Base-by-base conservation (phyloP, 371 early-diverging fungal genomes). In the Mucor sp. region DNA sequence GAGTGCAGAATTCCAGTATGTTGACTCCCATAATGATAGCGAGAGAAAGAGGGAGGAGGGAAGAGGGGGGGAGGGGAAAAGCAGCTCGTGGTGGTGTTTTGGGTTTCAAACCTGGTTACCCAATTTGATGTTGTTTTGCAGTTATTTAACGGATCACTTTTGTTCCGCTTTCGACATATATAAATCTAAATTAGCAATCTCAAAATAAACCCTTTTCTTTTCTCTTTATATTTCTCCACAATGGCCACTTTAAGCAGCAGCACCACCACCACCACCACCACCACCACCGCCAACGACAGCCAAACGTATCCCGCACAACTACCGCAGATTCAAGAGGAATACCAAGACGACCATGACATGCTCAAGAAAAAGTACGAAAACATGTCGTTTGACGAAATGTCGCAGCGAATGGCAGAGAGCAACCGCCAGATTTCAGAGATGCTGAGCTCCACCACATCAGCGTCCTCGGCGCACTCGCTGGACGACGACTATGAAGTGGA, bases 1-100 rank as follows among this genome's bases (percentile, higher is more conserved):
- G 89, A 41, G 85, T 82, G 44, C 89, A 88, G 60, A 88, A 88
- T 19, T 87, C 86, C 33, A 82, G 66, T 47, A 63, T 50, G 27
- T 62, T 44, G 30, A 70, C 60, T 39, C 23, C 62, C 68, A 63
- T 53, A 14, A 0, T 9, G 23, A 11, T 56, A 28, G 28, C 9
- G 6, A 39, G 32, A 21, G 9, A 41, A 56, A 28, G 41, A 56
- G 57, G 6, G 41, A 61, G 27, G 25, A 5, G 43, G 50, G 6
- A 28, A 62, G 43, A 35, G 47, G 28, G 14, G 56, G 11, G 17
- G 23, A 30, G 62, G 41, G 39, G 62, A 59, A 37, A n/a, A 27
- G 15, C 43, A 39, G 25, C 59, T 58, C 59, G 59, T 58, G 59
- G 21, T 58, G 19, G 28, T 28, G 33, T 58, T n/a, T 19, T 58